phyloP scores from a whole-genome alignment of 768 basidiomycete genomes.

The Coprinopsis marcescibilis region DNA sequence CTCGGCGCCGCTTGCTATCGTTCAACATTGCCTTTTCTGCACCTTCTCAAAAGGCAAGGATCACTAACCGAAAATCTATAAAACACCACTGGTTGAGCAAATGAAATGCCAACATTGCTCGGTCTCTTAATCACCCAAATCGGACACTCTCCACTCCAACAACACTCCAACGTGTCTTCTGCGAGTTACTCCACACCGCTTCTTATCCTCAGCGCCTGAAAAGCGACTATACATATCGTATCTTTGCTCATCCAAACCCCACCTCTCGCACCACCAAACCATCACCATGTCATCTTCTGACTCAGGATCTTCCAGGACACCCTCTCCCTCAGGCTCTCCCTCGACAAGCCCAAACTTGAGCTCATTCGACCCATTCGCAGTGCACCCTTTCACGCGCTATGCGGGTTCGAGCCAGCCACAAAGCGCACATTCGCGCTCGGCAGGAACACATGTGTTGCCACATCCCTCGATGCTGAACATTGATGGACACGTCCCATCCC shows the following conservation, averaged over 20 bases:
- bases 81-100: not conserved
- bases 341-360: not conserved
- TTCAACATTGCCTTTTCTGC: not conserved
- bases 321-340: slow-evolving; percentile 7
- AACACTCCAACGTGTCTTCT: not conserved
- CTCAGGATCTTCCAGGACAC: slow-evolving; percentile 6
- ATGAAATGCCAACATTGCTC: not conserved
- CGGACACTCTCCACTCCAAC: not conserved
- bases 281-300: not conserved
- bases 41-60: not conserved
- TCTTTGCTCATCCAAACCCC: not conserved
- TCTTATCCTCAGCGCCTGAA: not conserved
- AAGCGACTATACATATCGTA: not conserved
- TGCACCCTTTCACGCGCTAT: slow-evolving; percentile 10
- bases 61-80: slow-evolving; percentile 4
- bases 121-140: not conserved
- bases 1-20: slow-evolving; percentile 10
- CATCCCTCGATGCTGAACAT: slow-evolving; percentile 8
- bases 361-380: slow-evolving; percentile 10
- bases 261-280: not conserved
- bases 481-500: slow-evolving; percentile 1
- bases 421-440: not conserved
- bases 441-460: slow-evolving; percentile 3
- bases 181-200: not conserved
- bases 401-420: slow-evolving; percentile 8